Evolutionary conservation across 805 yeast species (phyloP), one percentile per base, ranked within the genome.

Genomic region (Kregervanrija delftensis): DNA sequence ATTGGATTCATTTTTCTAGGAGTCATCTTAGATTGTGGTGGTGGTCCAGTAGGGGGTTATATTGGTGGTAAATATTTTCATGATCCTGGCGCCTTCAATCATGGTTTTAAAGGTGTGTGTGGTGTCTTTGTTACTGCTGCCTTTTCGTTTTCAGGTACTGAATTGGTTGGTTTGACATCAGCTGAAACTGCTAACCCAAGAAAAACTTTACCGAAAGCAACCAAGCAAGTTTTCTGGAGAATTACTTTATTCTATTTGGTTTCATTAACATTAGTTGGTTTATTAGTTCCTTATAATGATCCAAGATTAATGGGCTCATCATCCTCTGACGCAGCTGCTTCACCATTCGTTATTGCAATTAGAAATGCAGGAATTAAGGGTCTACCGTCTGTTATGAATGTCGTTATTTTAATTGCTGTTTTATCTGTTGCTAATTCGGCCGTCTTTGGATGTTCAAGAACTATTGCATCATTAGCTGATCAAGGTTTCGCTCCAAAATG

Each of bases 391-490:
- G 76, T 84, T 49, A 81, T 84, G 69, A 84, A 84, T 59, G 86
- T 79, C 15, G 87, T 83, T 37, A 82, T 84, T 52, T 68, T 84
- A 66, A 63, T 83, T 46, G 81, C 90, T 3, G 87, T 84, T 28
- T 63, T 82, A 44, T 83, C 89, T 8, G 90, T 83, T 43, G 89
- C 88, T 53, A 84, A 83, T 68, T 78, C 88, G 17, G 77, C 89
- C 2, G 77, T 83, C 36, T 84, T 73, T 59, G 86, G 83, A n/a
- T 75, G 81, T 49, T 81, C 89, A 41, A 75, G 91, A 71, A 72
- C 87, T 9, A 58, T 84, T 43, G 79, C 78, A 43, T 75, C 86
- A 16, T 66, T 84, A 55, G 82, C 88, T 13, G 80, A 78, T 47
- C 86, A 81, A 63, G 86, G 86, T 9, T 74, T 77, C 55, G 84